Evolutionary conservation across 176 grass and related monocot genomes (phyloP).

Genomic region (Avena eriantha): DNA sequence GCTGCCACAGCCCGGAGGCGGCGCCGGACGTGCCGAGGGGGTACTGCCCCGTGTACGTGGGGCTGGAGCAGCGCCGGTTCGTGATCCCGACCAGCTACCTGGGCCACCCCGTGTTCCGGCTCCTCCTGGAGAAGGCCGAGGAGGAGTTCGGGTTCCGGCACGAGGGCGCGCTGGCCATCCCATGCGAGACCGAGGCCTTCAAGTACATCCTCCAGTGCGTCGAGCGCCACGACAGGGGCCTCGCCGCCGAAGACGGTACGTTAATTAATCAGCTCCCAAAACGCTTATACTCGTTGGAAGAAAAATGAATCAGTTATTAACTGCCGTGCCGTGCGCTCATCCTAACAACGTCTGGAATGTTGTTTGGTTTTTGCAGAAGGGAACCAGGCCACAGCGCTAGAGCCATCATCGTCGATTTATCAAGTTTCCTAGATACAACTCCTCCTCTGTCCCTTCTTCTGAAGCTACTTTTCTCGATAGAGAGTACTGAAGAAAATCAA

Average conservation of each 20-base stretch:
- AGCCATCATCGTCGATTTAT: conserved; percentile 23
- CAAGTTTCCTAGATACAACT: conserved; percentile 20
- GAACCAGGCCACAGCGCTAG: not conserved
- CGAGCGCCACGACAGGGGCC: conserved; percentile 52
- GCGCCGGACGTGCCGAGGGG: conserved; percentile 63
- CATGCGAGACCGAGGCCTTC: conserved; percentile 81
- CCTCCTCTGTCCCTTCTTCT: not conserved
- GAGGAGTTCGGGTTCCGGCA: conserved; percentile 77
- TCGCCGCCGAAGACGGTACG: conserved; percentile 22
- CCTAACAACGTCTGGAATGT: not conserved
- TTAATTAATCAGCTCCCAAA: not conserved
- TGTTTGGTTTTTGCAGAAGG: conserved; percentile 13
- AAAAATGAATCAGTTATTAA: not conserved
- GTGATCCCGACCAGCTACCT: conserved; percentile 87
- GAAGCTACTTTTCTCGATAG: not conserved
- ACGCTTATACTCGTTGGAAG: not conserved
- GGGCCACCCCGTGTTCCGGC: conserved; percentile 70
- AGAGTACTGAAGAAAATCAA: not conserved
- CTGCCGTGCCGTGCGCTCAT: not conserved
- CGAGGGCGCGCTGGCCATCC: conserved; percentile 71
- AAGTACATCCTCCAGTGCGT: conserved; percentile 96
- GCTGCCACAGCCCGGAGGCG: conserved; percentile 66
- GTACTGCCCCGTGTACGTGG: conserved; percentile 71
- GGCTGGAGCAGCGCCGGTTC: conserved; percentile 73
- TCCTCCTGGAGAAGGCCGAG: conserved; percentile 87